Base-by-base conservation (phyloP, 2,329 filamentous ascomycete species). In the Xylaria digitata region DNA sequence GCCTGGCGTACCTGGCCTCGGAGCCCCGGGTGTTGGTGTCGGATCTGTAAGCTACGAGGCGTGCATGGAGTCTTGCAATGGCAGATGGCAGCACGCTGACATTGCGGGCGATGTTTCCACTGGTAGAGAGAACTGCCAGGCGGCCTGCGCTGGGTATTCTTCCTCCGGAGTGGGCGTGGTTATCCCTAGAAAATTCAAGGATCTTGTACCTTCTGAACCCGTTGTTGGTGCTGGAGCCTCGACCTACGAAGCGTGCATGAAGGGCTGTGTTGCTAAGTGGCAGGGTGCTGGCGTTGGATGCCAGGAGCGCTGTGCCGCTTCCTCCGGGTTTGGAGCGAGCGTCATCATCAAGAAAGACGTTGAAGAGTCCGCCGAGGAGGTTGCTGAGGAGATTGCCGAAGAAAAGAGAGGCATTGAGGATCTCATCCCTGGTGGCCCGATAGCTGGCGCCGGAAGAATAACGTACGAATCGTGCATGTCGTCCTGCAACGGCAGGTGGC, bases 171-270 rank as follows among this genome's bases (percentile, higher is more conserved):
- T 34, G n/a, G 15, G 32, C 11, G n/a, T 62, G n/a, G 4, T 40
- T 15, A 15, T 4, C 11, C 54, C 54, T 50, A 15, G 48, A 21
- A 32, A 55, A 8, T 8, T 34, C 19, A 37, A 59, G 56, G 45
- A 49, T 13, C 50, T 52, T 23, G 15, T 21, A 3, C 49, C 49
- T 9, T 5, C 50, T 2, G 15, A 17, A 2, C 57, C 57, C 6
- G 19, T 34, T 4, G 4, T 67, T 3, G 62, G 59, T 5, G 34
- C 43, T 1, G 58, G 57, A 1, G 23, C 4, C 8, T 17, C 23
- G 0, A 58, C 61, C 15, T 66, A 50, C 43, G 60, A 68, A 13
- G n/a, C 26, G 17, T 68, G 66, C 49, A 48, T 70, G 59, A 13
- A 19, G 1, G 26, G 34, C 13, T 70, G 68, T 40, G 1, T 7